phyloP scores from a whole-genome alignment of 768 basidiomycete species.

The Mrakia hoshinonis region DNA sequence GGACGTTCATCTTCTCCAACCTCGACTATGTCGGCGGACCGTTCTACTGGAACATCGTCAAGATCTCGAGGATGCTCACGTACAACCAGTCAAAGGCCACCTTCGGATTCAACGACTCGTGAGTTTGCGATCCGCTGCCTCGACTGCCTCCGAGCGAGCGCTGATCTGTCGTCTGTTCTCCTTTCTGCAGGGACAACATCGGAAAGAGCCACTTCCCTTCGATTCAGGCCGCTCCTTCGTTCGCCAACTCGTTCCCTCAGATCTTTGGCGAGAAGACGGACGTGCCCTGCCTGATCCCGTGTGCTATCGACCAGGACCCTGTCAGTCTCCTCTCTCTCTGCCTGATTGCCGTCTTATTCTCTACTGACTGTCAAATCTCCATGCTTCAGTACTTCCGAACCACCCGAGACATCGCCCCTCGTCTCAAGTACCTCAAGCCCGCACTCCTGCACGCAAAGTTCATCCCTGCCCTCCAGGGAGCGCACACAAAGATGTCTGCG shows the following conservation, averaged over 20 bases:
- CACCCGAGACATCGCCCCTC: constrained; percentile 86
- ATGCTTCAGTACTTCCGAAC: constrained; percentile 78
- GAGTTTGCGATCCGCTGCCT: constrained; percentile 39
- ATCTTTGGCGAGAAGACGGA: constrained; percentile 77
- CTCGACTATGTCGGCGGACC: constrained; percentile 77
- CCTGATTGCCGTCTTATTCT: neutral
- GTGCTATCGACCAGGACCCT: constrained; percentile 81
- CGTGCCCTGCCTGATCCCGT: constrained; percentile 89
- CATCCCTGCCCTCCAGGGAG: constrained; percentile 95
- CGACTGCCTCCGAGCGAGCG: neutral
- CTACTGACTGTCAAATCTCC: constrained; percentile 45
- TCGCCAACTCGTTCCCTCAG: constrained; percentile 96
- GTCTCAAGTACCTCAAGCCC: constrained; percentile 93
- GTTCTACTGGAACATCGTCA: constrained; percentile 90
- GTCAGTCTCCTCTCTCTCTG: neutral
- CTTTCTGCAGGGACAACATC: constrained; percentile 71
- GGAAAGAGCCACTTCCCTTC: constrained; percentile 95
- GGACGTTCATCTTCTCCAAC: constrained; percentile 95
- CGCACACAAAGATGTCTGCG: constrained; percentile 99
- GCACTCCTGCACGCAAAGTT: constrained; percentile 88
- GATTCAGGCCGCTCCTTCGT: constrained; percentile 90
- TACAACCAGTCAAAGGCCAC: constrained; percentile 88
- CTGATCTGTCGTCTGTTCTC: neutral
- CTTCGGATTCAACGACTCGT: constrained; percentile 96
- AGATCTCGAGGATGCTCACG: constrained; percentile 84